phyloP scores from a whole-genome alignment of 1,139 yeast genomes.

The Taphrina deformans region DNA sequence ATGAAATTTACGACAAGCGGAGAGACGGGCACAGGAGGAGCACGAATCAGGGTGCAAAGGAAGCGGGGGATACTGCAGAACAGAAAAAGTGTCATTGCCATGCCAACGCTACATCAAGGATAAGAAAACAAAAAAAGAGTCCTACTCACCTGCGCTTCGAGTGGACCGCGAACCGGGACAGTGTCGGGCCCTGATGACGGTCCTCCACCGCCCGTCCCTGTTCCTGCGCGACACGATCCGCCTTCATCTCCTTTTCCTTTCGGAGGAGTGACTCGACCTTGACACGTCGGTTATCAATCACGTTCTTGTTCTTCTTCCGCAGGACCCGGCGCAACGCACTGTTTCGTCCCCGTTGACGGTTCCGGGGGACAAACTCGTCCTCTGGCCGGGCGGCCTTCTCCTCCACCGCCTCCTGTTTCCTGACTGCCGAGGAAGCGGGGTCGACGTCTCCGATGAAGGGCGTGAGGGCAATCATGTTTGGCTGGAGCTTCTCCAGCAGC shows the following conservation, averaged over 20 bases:
- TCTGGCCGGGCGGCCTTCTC: conserved; percentile 47
- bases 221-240: conserved; percentile 52
- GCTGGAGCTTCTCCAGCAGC: conserved; percentile 81
- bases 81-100: neutral
- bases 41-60: neutral
- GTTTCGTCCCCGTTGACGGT: conserved; percentile 66
- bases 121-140: neutral
- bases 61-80: neutral
- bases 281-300: conserved; percentile 81
- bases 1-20: conserved; percentile 5
- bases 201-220: conserved; percentile 49
- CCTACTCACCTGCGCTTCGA: neutral
- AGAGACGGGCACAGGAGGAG: neutral
- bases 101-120: neutral
- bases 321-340: conserved; percentile 77
- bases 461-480: conserved; percentile 89
- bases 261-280: conserved; percentile 76
- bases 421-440: conserved; percentile 51
- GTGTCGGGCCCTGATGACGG: conserved; percentile 43
- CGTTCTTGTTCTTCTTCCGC: conserved; percentile 82
- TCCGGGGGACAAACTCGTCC: conserved; percentile 48
- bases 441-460: conserved; percentile 90
- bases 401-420: conserved; percentile 49
- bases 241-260: conserved; percentile 72
- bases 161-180: conserved; percentile 42